Evolutionary conservation across 1,284 basidiomycete genomes (phyloP), one percentile per base, ranked within the genome.

Genomic region (Phellinidium pouzarii): DNA sequence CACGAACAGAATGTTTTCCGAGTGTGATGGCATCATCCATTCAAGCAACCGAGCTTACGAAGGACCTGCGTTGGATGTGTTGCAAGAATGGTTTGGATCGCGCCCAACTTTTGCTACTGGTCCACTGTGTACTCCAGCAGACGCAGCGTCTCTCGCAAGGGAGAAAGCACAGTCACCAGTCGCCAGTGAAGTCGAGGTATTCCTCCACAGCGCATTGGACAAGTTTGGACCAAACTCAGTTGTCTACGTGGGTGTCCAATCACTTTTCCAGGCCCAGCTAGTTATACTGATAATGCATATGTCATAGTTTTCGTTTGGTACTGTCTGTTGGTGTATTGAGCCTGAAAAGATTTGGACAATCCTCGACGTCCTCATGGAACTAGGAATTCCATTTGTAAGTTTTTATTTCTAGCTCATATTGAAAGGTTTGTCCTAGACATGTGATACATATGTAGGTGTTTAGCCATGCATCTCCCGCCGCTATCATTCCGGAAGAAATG

Each of bases 221-320:
- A 55, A 50, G 14, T 46, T 40, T 43, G 54, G 58, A 0, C 20
- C 37, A 44, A 20, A 53, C 9, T 57, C 55, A 7, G 36, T 53
- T 14, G 22, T 57, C 17, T 59, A 55, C 48, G 57, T 54, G 27
- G 20, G 50, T 40, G 22, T 5, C 5, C 1, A 19, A 17, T 48
- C 26, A n/a, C 17, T 3, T 31, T 29, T 7, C 7, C 31, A 34
- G 9, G 31, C 6, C 31, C 31, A 34, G 2, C 31, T 11, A 8
- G 14, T 34, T 14, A 3, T 34, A 8, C n/a, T n/a, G n/a, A n/a
- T n/a, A n/a, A n/a, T n/a, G 7, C 26, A 8, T 34, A 9, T 14
- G 19, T 2, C 22, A 20, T 44, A 59, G 58, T 29, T 59, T 19
- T 57, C 58, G 17, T 57, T 59, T 38, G 58, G 58, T 17, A 52